These are phyloP conservation scores for Draba incana DNA, from an alignment of 345 rosid species.

Conservation along the genomic window DNA sequence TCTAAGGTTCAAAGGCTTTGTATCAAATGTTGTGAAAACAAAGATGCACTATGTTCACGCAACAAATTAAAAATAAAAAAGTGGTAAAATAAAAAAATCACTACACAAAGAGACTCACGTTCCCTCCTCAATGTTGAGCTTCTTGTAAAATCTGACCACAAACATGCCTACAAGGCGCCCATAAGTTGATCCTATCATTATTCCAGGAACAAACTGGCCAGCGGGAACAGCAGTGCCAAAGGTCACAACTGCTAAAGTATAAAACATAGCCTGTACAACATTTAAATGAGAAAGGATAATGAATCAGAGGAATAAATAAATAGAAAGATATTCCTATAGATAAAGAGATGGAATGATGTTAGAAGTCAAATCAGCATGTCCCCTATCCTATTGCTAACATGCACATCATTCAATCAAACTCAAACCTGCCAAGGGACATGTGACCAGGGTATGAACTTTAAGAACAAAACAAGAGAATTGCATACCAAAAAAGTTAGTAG, in stretches of 20 bases:
- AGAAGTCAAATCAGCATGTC: conserved; percentile 19
- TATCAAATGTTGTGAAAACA: conserved; percentile 26
- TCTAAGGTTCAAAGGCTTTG: conserved; percentile 45
- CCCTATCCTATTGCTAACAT: conserved; percentile 27
- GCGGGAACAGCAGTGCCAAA: conserved; percentile 99
- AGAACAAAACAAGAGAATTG: conserved; percentile 16
- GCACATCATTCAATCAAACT: conserved; percentile 18
- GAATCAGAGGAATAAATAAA: conserved; percentile 19
- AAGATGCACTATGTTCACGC: conserved; percentile 28
- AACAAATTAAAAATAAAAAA: background rate
- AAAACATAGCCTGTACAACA: conserved; percentile 87
- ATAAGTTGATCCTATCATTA: conserved; percentile 97
- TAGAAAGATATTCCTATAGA: background rate
- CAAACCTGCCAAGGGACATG: conserved; percentile 20
- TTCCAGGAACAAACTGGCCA: conserved; percentile 98
- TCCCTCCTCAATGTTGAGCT: conserved; percentile 97
- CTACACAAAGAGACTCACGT: conserved; percentile 66
- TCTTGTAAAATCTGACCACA: conserved; percentile 85
- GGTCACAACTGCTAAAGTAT: conserved; percentile 85
- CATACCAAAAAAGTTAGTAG: conserved; percentile 90
- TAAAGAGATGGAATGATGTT: conserved; percentile 13
- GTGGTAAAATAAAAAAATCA: conserved; percentile 19
- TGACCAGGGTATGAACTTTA: conserved; percentile 5
- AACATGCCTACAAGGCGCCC: conserved; percentile 99
- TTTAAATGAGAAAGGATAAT: conserved; percentile 14